phyloP scores from a whole-genome alignment of 2,329 filamentous ascomycete species.

The Blastomyces silverae region DNA sequence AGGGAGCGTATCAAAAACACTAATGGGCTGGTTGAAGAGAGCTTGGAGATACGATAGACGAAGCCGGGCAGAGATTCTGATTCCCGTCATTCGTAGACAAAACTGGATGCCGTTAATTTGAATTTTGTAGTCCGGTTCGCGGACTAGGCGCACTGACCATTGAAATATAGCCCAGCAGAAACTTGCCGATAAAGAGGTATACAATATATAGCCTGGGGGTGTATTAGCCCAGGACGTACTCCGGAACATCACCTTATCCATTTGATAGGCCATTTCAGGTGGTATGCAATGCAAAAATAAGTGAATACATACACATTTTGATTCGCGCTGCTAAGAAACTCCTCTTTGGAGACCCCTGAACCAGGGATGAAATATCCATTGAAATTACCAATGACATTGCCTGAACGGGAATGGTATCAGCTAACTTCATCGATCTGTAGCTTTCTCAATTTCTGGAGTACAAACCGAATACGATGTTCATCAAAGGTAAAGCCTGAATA shows the following conservation, averaged over 20 bases:
- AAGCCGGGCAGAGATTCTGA: slow-evolving; percentile 47
- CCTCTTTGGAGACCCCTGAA: slow-evolving; percentile 38
- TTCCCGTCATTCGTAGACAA: slow-evolving; percentile 45
- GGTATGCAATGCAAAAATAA: neutral
- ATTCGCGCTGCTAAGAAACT: slow-evolving; percentile 49
- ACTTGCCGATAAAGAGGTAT: slow-evolving; percentile 53
- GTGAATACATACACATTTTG: slow-evolving; percentile 30
- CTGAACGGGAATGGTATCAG: slow-evolving; percentile 13
- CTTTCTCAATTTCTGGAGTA: slow-evolving; percentile 1
- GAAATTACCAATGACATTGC: slow-evolving; percentile 48
- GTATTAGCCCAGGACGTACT: slow-evolving; percentile 3
- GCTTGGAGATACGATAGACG: slow-evolving; percentile 47
- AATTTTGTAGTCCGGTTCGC: neutral
- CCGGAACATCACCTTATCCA: neutral
- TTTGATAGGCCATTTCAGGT: neutral
- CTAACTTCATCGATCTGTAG: neutral
- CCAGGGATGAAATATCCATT: slow-evolving; percentile 48
- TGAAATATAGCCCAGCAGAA: slow-evolving; percentile 50
- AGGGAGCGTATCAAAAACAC: slow-evolving; percentile 46
- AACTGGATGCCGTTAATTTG: slow-evolving; percentile 29
- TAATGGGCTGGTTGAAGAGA: slow-evolving; percentile 47
- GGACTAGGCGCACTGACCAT: slow-evolving; percentile 36
- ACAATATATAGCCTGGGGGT: slow-evolving; percentile 48
- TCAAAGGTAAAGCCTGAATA: slow-evolving; percentile 38
- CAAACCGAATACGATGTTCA: slow-evolving; percentile 54